Percentiles rank a stretch among this genome's conserved stretches.
These are phyloP conservation scores for Pochonia chlamydosporia DNA, from an alignment of 2,329 filamentous ascomycete genomes.

Conservation along the genomic window DNA sequence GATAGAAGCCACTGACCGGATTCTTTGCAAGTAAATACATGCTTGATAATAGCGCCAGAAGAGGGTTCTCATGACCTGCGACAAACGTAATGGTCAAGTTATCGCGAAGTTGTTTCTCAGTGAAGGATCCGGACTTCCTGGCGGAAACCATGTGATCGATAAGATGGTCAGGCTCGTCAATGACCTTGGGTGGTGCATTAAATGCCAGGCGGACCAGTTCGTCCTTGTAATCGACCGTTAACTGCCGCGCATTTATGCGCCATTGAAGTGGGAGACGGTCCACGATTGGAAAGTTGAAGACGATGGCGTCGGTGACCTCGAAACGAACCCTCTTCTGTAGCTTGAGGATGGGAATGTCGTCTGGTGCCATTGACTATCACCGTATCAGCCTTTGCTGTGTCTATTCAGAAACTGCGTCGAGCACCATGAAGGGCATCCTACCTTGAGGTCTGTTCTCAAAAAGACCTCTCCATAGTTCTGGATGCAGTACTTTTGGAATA, in stretches of 20 bases:
- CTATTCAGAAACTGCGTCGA: not conserved
- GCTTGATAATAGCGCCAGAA: constrained; percentile 28
- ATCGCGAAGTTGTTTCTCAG: constrained; percentile 31
- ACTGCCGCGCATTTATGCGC: constrained; percentile 17
- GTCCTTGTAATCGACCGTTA: constrained; percentile 19
- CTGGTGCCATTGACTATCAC: constrained; percentile 16
- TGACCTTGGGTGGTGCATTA: not conserved
- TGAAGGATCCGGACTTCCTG: constrained; percentile 16
- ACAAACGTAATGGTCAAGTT: constrained; percentile 34
- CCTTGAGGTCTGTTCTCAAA: constrained; percentile 18
- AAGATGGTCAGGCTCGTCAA: not conserved
- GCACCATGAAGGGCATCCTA: constrained; percentile 3
- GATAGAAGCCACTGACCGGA: constrained; percentile 10
- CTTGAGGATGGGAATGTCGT: constrained; percentile 13
- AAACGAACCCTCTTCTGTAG: constrained; percentile 21
- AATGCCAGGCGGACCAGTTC: constrained; percentile 14
- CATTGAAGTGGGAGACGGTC: constrained; percentile 20
- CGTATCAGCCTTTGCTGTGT: too few species aligned
- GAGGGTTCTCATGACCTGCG: constrained; percentile 35
- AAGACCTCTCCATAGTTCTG: constrained; percentile 28
- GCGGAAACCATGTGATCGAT: constrained; percentile 11
- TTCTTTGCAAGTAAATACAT: constrained; percentile 31
- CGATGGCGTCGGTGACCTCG: constrained; percentile 26
- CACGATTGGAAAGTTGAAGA: constrained; percentile 27
- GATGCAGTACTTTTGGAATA: constrained; percentile 30